Conservation (phyloP, 805 yeast genomes). For the Saccharomycopsis sp. region DNA sequence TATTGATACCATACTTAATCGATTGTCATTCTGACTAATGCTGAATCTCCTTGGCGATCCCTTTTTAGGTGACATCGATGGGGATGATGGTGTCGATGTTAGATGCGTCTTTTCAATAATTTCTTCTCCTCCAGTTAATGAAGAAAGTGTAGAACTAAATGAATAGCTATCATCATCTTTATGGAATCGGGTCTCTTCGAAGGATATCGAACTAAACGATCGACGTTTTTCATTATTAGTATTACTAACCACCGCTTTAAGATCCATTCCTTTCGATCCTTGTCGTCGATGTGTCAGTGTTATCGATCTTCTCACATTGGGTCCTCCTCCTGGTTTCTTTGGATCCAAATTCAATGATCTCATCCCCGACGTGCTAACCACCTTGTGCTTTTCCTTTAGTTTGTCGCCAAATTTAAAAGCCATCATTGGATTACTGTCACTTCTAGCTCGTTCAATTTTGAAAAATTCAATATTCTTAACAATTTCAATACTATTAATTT, state of each 20-base stretch:
- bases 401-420: neutral
- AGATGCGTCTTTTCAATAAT: neutral
- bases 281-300: slow-evolving; percentile 11
- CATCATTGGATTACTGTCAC: neutral
- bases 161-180: slow-evolving; percentile 6
- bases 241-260: slow-evolving; percentile 8
- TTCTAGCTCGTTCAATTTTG: neutral
- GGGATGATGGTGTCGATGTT: slow-evolving; percentile 5
- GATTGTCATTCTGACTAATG: slow-evolving; percentile 17
- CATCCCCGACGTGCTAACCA: slow-evolving; percentile 16
- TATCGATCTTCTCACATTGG: slow-evolving; percentile 7
- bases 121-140: slow-evolving; percentile 5
- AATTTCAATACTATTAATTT: slow-evolving; percentile 11
- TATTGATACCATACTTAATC: slow-evolving; percentile 9
- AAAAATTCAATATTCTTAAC: slow-evolving; percentile 1
- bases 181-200: neutral
- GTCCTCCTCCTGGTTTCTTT: slow-evolving; percentile 3
- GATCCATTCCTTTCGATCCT: slow-evolving; percentile 7
- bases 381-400: neutral
- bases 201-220: slow-evolving; percentile 6
- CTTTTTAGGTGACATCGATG: slow-evolving; percentile 18
- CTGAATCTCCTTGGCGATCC: slow-evolving; percentile 36
- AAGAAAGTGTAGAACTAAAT: slow-evolving; percentile 9
- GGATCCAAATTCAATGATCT: slow-evolving; percentile 15
- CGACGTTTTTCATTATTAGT: slow-evolving; percentile 5